A percentile compares a stretch with the other conserved stretches of the same genome.
Conservation (phyloP, 495 filamentous ascomycete genomes). For the Neurospora sublineolata region DNA sequence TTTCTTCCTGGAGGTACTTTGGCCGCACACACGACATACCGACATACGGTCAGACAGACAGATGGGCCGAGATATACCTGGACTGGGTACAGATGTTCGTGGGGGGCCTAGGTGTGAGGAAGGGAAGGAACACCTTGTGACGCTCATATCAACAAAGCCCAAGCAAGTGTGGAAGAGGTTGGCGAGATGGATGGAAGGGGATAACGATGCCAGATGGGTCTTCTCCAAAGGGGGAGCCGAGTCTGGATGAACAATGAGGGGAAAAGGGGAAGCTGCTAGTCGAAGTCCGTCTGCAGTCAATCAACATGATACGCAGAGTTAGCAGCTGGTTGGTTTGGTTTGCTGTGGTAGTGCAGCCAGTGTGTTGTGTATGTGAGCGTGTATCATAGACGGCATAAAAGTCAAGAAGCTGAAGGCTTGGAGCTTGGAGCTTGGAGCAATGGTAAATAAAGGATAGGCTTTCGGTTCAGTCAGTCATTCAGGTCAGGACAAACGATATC, state of each 20-base stretch:
- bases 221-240: neutral
- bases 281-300: neutral
- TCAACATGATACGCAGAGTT: neutral
- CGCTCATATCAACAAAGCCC: neutral
- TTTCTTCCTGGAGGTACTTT: neutral
- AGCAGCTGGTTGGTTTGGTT: neutral
- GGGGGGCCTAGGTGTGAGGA: neutral
- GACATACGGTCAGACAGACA: neutral
- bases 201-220: neutral
- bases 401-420: neutral
- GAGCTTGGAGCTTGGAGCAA: neutral
- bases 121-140: neutral
- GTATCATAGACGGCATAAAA: neutral
- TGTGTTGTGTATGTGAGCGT: neutral
- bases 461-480: neutral
- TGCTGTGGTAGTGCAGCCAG: neutral
- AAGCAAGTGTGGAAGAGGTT: neutral
- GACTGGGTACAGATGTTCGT: neutral
- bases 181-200: neutral
- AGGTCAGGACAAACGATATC: neutral
- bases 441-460: neutral
- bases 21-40: neutral
- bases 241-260: neutral
- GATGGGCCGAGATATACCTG: neutral
- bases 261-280: neutral